phyloP scores from a whole-genome alignment of 73 alveolate species.

The Tetrahymena elliotti region DNA sequence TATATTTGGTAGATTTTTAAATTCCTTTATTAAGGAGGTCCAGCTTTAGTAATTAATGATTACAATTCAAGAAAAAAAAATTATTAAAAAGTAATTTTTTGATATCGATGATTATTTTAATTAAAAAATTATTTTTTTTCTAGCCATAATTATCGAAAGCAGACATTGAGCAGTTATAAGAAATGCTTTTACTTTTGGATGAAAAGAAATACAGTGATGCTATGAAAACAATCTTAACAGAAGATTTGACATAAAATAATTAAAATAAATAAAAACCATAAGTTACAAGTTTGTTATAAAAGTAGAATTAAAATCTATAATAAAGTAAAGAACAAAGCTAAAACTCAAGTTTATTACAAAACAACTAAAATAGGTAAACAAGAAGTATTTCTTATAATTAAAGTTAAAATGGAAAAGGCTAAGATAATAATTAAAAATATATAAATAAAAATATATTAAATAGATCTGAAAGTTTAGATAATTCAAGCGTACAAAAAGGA shows the following conservation, averaged over 20 bases:
- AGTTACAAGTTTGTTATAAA: neutral
- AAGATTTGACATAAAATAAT: neutral
- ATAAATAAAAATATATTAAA: neutral
- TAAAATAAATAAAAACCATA: neutral
- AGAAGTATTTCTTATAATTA: neutral
- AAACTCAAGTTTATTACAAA: neutral
- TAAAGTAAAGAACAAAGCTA: neutral
- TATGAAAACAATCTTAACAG: neutral
- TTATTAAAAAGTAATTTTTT: neutral
- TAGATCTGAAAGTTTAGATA: neutral
- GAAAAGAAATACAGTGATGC: neutral
- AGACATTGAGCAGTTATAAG: neutral
- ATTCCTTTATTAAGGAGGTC: neutral
- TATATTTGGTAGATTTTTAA: neutral
- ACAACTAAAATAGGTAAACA: neutral
- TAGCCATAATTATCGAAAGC: neutral
- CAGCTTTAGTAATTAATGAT: neutral
- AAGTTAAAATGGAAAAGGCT: neutral
- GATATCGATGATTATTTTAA: neutral
- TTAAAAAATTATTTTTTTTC: neutral
- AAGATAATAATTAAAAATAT: neutral
- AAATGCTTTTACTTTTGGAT: neutral
- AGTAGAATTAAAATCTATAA: neutral
- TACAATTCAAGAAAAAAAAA: neutral
- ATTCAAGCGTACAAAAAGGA: neutral